Evolutionary conservation across 192 early-diverging fungal species (phyloP).

Genomic region (Gamsiella multidivaricata): DNA sequence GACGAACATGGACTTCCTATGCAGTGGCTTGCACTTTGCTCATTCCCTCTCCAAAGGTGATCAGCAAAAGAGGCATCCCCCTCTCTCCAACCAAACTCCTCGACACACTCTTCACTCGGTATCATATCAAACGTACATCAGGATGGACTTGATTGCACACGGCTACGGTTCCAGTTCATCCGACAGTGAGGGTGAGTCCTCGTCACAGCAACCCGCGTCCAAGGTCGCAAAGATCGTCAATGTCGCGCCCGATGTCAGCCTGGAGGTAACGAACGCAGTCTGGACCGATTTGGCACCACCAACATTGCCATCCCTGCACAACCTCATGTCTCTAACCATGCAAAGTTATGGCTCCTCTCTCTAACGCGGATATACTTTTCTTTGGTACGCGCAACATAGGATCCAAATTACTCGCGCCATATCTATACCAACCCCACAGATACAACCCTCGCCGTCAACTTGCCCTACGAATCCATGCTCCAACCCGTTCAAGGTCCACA

Average conservation of each 20-base stretch:
- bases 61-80: not conserved
- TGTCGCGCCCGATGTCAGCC: conserved; percentile 63
- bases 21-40: not conserved
- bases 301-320: no score
- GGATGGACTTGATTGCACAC: conserved; percentile 49
- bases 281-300: no score
- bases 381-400: conserved; percentile 21
- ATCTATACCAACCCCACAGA: conserved; percentile 68
- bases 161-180: conserved; percentile 53
- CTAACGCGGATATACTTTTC: not conserved
- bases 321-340: no score
- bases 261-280: conserved; percentile 59
- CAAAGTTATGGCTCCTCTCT: not conserved
- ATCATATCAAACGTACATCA: no score
- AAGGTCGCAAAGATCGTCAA: conserved; percentile 55
- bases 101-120: not conserved
- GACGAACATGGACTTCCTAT: not conserved
- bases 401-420: conserved; percentile 50
- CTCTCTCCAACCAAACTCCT: not conserved
- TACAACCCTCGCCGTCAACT: conserved; percentile 64
- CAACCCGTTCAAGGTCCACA: conserved; percentile 62
- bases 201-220: conserved; percentile 25
- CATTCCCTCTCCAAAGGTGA: no score
- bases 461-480: conserved; percentile 68
- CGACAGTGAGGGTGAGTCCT: conserved; percentile 25